Percentiles rank a stretch among this genome's conserved stretches.
phyloP scores from a whole-genome alignment of 345 rosid genomes.

The Draba incana region DNA sequence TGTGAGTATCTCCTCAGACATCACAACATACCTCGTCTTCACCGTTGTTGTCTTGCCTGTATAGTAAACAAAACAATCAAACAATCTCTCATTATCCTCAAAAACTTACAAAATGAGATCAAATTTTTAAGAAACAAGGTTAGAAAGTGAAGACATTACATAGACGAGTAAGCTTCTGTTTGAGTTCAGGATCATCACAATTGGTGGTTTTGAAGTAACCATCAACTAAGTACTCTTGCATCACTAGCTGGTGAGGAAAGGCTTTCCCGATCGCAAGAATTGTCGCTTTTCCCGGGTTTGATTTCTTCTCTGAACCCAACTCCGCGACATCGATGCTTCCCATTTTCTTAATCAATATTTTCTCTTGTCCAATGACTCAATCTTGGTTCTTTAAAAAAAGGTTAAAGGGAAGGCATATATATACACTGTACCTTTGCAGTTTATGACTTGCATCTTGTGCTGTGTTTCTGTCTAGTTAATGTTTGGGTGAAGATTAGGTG shows the following conservation, averaged over 20 bases:
- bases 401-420: slow-evolving; percentile 32
- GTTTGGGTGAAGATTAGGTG: slow-evolving; percentile 61
- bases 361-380: slow-evolving; percentile 17
- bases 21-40: slow-evolving; percentile 91
- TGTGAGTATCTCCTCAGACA: slow-evolving; percentile 89
- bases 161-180: slow-evolving; percentile 81
- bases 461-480: slow-evolving; percentile 31
- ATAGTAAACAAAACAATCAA: slow-evolving; percentile 19
- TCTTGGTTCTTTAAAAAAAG: slow-evolving; percentile 25
- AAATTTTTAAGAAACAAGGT: slow-evolving; percentile 1
- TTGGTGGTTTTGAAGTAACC: slow-evolving; percentile 90
- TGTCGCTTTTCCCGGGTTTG: slow-evolving; percentile 70
- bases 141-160: slow-evolving; percentile 49
- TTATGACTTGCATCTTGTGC: slow-evolving; percentile 26
- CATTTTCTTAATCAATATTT: slow-evolving; percentile 43
- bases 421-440: slow-evolving; percentile 26
- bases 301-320: slow-evolving; percentile 42
- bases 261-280: slow-evolving; percentile 91
- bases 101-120: background rate
- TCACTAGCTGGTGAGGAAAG: slow-evolving; percentile 94
- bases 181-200: slow-evolving; percentile 90
- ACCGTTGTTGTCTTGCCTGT: slow-evolving; percentile 96
- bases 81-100: slow-evolving; percentile 13
- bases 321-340: slow-evolving; percentile 49
- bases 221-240: slow-evolving; percentile 93